A percentile compares a stretch with the other conserved stretches of the same genome.
Conservation (phyloP, 2,329 filamentous ascomycete genomes). For the Ceratocystis lukuohia region DNA sequence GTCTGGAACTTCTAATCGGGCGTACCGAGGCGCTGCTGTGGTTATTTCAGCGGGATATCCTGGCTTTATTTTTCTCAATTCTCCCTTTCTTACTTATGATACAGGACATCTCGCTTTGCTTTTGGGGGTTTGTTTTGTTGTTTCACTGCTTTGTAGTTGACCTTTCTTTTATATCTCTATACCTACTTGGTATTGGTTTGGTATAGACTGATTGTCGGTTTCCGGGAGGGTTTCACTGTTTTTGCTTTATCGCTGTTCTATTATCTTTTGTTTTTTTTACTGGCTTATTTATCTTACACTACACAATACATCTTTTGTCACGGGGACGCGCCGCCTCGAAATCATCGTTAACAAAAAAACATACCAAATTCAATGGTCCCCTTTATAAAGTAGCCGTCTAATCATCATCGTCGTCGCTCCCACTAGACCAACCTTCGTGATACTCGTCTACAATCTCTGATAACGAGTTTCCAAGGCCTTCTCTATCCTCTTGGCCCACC, state of each 20-base stretch:
- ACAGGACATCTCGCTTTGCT: not conserved
- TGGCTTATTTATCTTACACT: conserved; percentile 8
- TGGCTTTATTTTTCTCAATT: not conserved
- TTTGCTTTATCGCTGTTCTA: not conserved
- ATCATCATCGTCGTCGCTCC: conserved; percentile 57
- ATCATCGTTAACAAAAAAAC: not conserved
- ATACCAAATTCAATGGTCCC: not conserved
- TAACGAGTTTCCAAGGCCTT: conserved; percentile 67
- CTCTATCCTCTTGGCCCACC: conserved; percentile 64
- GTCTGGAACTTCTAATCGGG: conserved; percentile 1
- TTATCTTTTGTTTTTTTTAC: not conserved
- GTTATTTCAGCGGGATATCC: not conserved
- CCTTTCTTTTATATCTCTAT: not conserved
- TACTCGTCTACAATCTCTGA: conserved; percentile 78
- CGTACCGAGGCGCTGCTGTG: not conserved
- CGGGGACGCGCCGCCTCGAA: conserved; percentile 2
- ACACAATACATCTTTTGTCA: conserved; percentile 6
- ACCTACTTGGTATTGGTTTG: not conserved
- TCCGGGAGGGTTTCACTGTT: not conserved
- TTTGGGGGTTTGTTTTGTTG: not conserved
- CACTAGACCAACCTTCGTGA: conserved; percentile 74
- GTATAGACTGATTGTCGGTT: not conserved
- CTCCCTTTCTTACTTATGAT: not conserved
- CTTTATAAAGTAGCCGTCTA: conserved; percentile 19
- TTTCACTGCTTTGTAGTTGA: not conserved